A percentile compares a stretch with the other conserved stretches of the same genome.
These are phyloP conservation scores for Periglandula ipomoeae DNA, from an alignment of 2,329 filamentous ascomycete genomes.

Conservation along the genomic window DNA sequence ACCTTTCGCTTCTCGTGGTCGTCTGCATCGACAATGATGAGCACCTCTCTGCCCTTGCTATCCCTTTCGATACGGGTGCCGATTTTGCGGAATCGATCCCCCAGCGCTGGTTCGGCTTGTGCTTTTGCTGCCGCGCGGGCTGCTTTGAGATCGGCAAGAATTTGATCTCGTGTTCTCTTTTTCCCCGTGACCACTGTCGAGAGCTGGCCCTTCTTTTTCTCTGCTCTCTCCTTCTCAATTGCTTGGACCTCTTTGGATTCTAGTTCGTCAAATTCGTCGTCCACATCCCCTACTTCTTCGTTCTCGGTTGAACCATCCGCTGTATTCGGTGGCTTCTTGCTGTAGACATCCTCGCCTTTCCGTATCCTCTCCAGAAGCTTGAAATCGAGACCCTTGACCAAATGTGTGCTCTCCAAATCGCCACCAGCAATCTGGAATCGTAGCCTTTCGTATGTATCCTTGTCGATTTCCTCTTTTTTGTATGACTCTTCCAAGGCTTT, in stretches of 20 bases:
- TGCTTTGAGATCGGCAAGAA: conserved; percentile 58
- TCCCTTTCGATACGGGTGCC: conserved; percentile 54
- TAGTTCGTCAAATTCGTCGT: conserved; percentile 56
- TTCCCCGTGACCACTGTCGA: conserved; percentile 46
- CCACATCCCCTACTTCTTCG: conserved; percentile 33
- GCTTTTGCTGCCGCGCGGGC: conserved; percentile 51
- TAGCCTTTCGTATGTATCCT: conserved; percentile 65
- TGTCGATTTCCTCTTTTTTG: conserved; percentile 77
- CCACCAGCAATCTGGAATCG: conserved; percentile 73
- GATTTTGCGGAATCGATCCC: conserved; percentile 56
- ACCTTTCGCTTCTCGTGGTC: conserved; percentile 58
- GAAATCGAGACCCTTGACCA: conserved; percentile 88
- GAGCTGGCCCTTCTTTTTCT: conserved; percentile 53
- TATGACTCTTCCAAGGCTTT: conserved; percentile 72
- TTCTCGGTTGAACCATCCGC: conserved; percentile 22
- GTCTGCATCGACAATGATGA: conserved; percentile 58
- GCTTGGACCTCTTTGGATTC: conserved; percentile 46
- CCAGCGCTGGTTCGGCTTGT: conserved; percentile 40
- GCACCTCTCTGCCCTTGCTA: conserved; percentile 50
- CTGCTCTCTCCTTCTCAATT: conserved; percentile 38
- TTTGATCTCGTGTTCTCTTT: conserved; percentile 57
- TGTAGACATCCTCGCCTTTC: conserved; percentile 58
- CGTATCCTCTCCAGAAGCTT: conserved; percentile 63
- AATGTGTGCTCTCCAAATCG: conserved; percentile 68
- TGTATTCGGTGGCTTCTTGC: conserved; percentile 15